phyloP scores from a whole-genome alignment of 176 grass and related monocot species.

The Zizania latifolia region DNA sequence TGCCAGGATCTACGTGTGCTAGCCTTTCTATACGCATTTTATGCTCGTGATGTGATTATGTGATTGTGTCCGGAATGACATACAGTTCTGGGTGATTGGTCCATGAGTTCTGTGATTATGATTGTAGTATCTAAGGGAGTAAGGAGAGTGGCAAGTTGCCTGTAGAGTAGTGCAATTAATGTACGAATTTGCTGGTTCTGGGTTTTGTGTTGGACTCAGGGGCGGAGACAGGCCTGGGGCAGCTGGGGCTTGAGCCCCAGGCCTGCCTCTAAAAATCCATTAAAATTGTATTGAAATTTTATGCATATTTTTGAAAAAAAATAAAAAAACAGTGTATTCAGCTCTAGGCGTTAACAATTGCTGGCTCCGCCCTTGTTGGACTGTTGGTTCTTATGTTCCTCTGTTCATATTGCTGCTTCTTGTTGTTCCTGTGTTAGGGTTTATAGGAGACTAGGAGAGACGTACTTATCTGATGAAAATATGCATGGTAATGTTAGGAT shows the following conservation, averaged over 20 bases:
- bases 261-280: too few species aligned
- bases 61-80: neutral
- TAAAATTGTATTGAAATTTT: too few species aligned
- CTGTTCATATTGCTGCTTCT: neutral
- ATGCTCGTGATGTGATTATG: neutral
- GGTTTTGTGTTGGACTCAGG: neutral
- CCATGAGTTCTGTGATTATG: neutral
- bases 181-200: neutral
- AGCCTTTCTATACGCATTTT: neutral
- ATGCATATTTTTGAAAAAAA: too few species aligned
- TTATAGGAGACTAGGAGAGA: neutral
- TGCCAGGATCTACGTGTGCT: neutral
- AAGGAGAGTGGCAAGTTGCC: neutral
- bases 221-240: too few species aligned
- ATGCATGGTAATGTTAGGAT: neutral
- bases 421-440: neutral
- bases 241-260: too few species aligned
- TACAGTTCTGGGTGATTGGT: neutral
- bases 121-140: neutral
- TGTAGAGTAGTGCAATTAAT: neutral
- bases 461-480: neutral
- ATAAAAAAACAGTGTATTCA: too few species aligned
- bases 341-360: too few species aligned
- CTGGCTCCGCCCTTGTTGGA: too few species aligned
- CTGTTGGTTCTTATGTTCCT: neutral